Conservation (phyloP, 2,329 filamentous ascomycete genomes). For the Beauveria sp. region DNA sequence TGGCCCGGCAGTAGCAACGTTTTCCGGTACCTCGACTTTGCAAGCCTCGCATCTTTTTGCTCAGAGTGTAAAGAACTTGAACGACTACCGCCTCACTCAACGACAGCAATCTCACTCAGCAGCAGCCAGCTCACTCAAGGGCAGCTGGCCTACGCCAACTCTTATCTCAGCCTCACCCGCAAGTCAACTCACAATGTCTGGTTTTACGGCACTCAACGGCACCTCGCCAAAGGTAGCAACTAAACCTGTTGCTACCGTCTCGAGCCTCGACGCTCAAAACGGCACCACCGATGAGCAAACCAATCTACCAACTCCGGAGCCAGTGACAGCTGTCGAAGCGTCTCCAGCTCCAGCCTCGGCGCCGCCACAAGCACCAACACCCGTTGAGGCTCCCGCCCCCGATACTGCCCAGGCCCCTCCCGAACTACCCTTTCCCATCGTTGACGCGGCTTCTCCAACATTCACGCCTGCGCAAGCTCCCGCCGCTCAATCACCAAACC, state of each 20-base stretch:
- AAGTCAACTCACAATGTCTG: constrained; percentile 32
- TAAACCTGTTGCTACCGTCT: background rate
- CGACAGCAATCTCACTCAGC: background rate
- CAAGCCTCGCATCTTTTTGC: background rate
- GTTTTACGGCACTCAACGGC: constrained; percentile 46
- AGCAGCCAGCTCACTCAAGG: background rate
- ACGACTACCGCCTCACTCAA: background rate
- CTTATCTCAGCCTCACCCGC: background rate
- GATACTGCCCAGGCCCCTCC: background rate
- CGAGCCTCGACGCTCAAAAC: background rate
- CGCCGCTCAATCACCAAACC: constrained; percentile 17
- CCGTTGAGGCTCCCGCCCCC: constrained; percentile 17
- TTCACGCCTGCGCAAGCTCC: constrained; percentile 19
- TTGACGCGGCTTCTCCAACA: background rate
- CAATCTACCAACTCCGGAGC: background rate
- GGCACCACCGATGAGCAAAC: background rate
- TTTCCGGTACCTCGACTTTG: background rate
- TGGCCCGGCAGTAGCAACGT: background rate
- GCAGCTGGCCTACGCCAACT: background rate
- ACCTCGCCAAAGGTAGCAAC: constrained; percentile 32
- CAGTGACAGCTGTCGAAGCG: background rate
- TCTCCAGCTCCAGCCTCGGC: background rate
- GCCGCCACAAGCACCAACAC: constrained; percentile 7
- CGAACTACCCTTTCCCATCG: background rate
- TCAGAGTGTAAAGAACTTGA: background rate